phyloP scores from a whole-genome alignment of 225 moss, liverwort and hornwort species.

The Pleurozium schreberi region DNA sequence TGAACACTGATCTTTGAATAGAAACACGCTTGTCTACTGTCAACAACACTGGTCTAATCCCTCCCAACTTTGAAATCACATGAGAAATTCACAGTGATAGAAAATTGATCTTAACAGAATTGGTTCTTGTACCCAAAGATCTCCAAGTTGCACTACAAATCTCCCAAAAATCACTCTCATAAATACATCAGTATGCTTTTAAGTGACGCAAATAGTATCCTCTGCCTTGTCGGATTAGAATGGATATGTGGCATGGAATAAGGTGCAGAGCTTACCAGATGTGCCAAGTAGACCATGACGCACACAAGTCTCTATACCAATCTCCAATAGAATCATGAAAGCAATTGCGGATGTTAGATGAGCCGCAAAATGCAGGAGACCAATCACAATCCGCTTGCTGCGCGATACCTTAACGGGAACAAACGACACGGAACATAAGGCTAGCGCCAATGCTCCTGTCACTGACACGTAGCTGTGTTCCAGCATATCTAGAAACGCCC shows the following conservation, averaged over 20 bases:
- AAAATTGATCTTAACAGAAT: neutral
- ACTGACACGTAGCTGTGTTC: conserved; percentile 89
- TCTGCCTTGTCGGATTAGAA: neutral
- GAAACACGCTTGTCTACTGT: neutral
- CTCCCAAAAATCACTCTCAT: neutral
- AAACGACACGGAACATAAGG: conserved; percentile 51
- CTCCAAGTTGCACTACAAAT: neutral
- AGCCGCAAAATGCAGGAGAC: conserved; percentile 76
- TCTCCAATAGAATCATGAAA: conserved; percentile 80
- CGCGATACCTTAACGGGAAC: conserved; percentile 95
- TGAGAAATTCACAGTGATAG: neutral
- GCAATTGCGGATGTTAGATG: conserved; percentile 88
- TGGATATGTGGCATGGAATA: neutral
- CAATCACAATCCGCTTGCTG: conserved; percentile 74
- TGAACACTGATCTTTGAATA: neutral
- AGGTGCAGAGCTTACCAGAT: conserved; percentile 39
- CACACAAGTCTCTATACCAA: conserved; percentile 90
- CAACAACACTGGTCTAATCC: neutral
- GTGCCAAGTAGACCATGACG: conserved; percentile 88
- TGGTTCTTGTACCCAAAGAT: neutral
- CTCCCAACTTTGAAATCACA: neutral
- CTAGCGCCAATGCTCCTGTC: conserved; percentile 52
- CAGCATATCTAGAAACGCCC: conserved; percentile 87
- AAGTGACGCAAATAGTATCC: neutral
- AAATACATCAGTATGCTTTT: neutral